Conservation (phyloP, 139 green algal genomes). For the Chlamydomonas schloesseri region DNA sequence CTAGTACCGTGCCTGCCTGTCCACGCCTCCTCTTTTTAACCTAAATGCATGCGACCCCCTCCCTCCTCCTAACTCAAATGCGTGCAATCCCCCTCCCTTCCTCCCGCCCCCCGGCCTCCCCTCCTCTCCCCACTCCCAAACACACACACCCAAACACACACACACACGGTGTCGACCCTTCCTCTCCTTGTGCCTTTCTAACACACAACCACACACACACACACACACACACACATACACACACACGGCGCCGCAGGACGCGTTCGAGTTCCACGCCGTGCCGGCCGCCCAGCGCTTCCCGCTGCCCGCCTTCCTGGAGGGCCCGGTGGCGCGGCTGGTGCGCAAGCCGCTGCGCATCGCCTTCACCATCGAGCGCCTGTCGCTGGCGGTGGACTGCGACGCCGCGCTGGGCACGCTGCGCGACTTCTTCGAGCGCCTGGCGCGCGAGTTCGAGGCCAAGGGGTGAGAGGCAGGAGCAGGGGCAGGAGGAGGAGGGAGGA, state of each 20-base stretch:
- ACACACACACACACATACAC: too few relatives aligned
- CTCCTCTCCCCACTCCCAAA: background rate
- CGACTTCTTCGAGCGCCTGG: constrained; percentile 74
- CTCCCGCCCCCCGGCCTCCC: background rate
- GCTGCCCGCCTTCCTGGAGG: constrained; percentile 74
- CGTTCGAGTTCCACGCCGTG: constrained; percentile 52
- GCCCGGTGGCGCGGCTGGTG: constrained; percentile 61
- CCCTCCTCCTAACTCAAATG: too few relatives aligned
- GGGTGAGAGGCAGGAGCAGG: background rate
- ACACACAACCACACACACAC: too few relatives aligned
- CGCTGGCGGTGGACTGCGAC: constrained; percentile 68
- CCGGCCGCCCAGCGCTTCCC: constrained; percentile 45
- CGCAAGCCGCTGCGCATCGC: constrained; percentile 78
- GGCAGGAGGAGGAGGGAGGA: background rate
- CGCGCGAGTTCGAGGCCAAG: constrained; percentile 63
- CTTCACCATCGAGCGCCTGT: constrained; percentile 48
- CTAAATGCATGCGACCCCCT: too few relatives aligned
- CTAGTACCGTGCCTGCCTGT: too few relatives aligned
- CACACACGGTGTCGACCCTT: too few relatives aligned
- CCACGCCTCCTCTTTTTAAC: too few relatives aligned
- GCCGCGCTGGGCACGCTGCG: constrained; percentile 65
- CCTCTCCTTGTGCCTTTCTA: too few relatives aligned
- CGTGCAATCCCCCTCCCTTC: background rate
- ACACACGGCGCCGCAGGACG: constrained; percentile 13
- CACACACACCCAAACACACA: too few relatives aligned